phyloP scores from a whole-genome alignment of 331 rosid species.

The Quercus tomentella region DNA sequence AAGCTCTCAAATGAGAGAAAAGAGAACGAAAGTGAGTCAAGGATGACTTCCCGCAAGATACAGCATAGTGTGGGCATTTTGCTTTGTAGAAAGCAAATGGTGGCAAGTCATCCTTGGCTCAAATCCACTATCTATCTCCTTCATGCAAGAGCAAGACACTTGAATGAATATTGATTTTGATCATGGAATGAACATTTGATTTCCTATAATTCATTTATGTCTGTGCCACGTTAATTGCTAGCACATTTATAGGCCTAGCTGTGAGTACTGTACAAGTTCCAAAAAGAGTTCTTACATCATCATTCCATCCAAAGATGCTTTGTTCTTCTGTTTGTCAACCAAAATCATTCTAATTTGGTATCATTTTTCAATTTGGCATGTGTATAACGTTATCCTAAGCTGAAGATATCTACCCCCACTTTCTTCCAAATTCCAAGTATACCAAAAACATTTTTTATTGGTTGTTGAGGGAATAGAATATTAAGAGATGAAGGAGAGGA shows the following conservation, averaged over 20 bases:
- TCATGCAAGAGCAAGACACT: constrained; percentile 8
- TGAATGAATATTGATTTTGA: constrained; percentile 11
- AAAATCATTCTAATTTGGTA: not conserved
- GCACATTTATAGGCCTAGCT: constrained; percentile 14
- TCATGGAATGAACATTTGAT: not conserved
- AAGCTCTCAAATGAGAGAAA: constrained; percentile 27
- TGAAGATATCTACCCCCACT: not conserved
- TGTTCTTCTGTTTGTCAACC: not conserved
- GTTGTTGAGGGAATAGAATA: constrained; percentile 28
- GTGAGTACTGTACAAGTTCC: not conserved
- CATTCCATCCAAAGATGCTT: not conserved
- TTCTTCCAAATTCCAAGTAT: not conserved
- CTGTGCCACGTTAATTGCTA: not conserved
- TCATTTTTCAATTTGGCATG: not conserved
- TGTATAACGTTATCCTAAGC: not conserved
- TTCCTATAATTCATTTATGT: not conserved
- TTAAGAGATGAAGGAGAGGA: not conserved
- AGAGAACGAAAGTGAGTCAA: constrained; percentile 40
- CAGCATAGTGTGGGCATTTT: not conserved
- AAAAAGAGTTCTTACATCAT: not conserved
- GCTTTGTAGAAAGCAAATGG: not conserved
- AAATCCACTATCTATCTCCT: constrained; percentile 30
- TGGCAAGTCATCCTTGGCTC: constrained; percentile 55
- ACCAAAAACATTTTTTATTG: not conserved
- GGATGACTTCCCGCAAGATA: constrained; percentile 28